Base-by-base conservation (phyloP, 495 filamentous ascomycete species). In the Penicillium flavigenum region DNA sequence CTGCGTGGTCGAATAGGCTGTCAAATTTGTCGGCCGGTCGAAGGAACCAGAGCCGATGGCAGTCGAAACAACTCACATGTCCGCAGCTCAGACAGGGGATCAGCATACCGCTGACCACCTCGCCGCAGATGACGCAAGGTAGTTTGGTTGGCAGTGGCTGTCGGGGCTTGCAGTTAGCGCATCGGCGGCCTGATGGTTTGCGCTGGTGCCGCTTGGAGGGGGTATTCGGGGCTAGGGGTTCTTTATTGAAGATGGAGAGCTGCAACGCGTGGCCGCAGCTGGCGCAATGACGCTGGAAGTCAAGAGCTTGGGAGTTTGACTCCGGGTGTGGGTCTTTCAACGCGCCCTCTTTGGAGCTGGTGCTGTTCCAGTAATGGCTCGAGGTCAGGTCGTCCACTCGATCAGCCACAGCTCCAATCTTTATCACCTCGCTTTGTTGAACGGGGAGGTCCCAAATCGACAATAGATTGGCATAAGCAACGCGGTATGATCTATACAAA, bases 391-490 rank as follows among this genome's bases (percentile, higher is more conserved):
- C 64, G 5, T 58, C 60, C 6, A 53, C 43, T 42, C 55, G 54
- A 11, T 66, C 56, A 11, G 51, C 38, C 19, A 60, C 54, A 1
- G 65, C 62, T 12, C 75, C 75, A 69, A 92, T 93, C 63, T 95
- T 95, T 53, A 96, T 76, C 20, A 97, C 83, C 71, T 96, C 91
- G 7, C 90, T 82, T 17, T 88, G 80, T 31, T 86, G 80, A 5
- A 89, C 77, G 0, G 88, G 86, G 8, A 93, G 77, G n/a, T 82
- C 81, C 92, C 93, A 97, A 55, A 88, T 83, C 44, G 83, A 86
- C 2, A 97, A 79, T 61, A 95, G 80, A 58, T 93, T 81, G 11
- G 93, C 90, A 66, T 97, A 97, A 38, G 85, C 79, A 51, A 83
- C 81, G 17, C 92, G 84, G 70, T 95, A 97, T 43, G 82, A 80